Conservation (phyloP, 1,284 basidiomycete genomes). For the Cutaneotrichosporon curvatum region DNA sequence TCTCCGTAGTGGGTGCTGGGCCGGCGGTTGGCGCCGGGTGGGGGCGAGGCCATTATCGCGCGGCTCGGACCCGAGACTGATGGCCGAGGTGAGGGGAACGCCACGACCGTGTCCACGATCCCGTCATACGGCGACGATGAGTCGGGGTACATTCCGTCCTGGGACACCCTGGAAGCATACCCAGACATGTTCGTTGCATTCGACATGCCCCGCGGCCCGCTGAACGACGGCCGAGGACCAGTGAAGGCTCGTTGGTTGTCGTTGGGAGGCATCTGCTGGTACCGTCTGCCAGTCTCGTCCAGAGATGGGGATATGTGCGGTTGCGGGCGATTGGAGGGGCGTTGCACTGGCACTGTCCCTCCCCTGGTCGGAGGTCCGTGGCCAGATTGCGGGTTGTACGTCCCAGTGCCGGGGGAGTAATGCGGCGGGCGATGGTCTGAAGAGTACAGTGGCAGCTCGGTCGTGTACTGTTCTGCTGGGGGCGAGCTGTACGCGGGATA, state of each 20-base stretch:
- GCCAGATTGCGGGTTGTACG: neutral
- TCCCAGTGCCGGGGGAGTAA: neutral
- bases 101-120: constrained; percentile 18
- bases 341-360: neutral
- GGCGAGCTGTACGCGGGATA: neutral
- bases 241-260: neutral
- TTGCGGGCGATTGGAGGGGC: neutral
- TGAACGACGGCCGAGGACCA: neutral
- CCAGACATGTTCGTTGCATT: no score
- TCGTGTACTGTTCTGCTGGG: neutral
- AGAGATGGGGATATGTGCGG: neutral
- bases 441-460: neutral
- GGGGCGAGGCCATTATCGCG: neutral
- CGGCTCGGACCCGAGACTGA: neutral
- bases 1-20: constrained; percentile 30
- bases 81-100: constrained; percentile 31
- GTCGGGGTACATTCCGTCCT: constrained; percentile 31
- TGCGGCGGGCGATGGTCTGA: neutral
- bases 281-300: neutral
- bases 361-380: no score
- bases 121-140: constrained; percentile 12
- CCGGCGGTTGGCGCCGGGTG: constrained; percentile 3
- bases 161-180: neutral
- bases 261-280: neutral
- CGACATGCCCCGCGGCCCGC: no score